A percentile compares a stretch with the other conserved stretches of the same genome.
These are phyloP conservation scores for Skeletonema marinoi DNA, from an alignment of 108 stramenopile species.

Conservation along the genomic window DNA sequence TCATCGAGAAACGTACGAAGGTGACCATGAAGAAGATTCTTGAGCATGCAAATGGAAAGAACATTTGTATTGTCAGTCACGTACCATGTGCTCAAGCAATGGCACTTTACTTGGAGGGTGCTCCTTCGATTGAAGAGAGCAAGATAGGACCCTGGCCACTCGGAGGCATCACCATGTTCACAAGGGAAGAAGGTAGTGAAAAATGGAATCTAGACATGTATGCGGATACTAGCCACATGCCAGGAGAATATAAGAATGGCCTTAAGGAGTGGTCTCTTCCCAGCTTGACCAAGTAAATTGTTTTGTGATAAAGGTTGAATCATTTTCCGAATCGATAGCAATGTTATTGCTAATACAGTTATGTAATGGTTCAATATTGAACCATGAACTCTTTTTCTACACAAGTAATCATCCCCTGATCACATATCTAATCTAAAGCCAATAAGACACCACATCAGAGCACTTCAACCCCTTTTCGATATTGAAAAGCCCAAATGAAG, in stretches of 20 bases:
- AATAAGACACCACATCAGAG: not conserved
- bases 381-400: not conserved
- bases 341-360: not conserved
- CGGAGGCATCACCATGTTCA: slow-evolving; percentile 73
- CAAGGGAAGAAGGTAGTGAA: slow-evolving; percentile 26
- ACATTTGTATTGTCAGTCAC: slow-evolving; percentile 71
- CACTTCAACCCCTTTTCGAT: not conserved
- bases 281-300: slow-evolving; percentile 28
- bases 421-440: not conserved
- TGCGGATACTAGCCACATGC: slow-evolving; percentile 71
- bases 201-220: slow-evolving; percentile 71
- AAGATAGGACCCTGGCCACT: slow-evolving; percentile 62
- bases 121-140: slow-evolving; percentile 29
- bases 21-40: slow-evolving; percentile 53
- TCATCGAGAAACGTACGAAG: slow-evolving; percentile 53
- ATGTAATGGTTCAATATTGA: not conserved
- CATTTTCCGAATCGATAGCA: not conserved
- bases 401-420: not conserved
- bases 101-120: slow-evolving; percentile 59
- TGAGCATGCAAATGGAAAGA: slow-evolving; percentile 37
- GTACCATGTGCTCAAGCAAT: slow-evolving; percentile 70
- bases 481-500: not conserved
- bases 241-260: slow-evolving; percentile 65
- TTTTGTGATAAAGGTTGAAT: not conserved
- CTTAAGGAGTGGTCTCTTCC: slow-evolving; percentile 66